These are phyloP conservation scores for Ophiostoma pallidulum DNA, from an alignment of 2,329 filamentous ascomycete genomes.

Conservation along the genomic window DNA sequence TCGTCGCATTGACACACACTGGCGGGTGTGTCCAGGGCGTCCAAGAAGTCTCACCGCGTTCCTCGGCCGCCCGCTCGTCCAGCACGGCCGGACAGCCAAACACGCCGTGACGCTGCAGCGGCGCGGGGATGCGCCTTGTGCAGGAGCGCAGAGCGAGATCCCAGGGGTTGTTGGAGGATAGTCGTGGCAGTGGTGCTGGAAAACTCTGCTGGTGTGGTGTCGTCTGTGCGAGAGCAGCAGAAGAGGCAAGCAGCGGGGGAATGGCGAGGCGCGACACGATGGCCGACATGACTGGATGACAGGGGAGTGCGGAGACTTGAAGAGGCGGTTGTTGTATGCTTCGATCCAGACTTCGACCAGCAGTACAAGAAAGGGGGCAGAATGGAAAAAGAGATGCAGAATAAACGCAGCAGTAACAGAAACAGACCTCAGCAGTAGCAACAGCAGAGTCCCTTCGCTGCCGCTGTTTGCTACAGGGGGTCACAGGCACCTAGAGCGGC, in stretches of 20 bases:
- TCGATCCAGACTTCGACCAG: too few relatives aligned
- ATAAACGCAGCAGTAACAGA: too few relatives aligned
- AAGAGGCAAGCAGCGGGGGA: neutral
- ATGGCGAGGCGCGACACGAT: neutral
- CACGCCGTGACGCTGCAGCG: conserved; percentile 2
- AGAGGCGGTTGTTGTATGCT: too few relatives aligned
- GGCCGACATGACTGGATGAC: neutral
- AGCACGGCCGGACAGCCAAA: conserved; percentile 34
- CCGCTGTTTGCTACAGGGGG: too few relatives aligned
- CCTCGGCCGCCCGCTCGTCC: conserved; percentile 38
- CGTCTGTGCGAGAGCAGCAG: neutral
- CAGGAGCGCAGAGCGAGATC: neutral
- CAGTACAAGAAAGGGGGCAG: too few relatives aligned
- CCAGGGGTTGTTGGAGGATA: neutral
- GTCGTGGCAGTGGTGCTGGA: too few relatives aligned
- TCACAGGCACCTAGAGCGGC: too few relatives aligned
- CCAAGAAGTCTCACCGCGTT: conserved; percentile 8
- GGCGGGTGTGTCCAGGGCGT: conserved; percentile 23
- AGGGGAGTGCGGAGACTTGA: too few relatives aligned
- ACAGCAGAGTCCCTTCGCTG: too few relatives aligned
- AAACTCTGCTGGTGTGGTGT: neutral
- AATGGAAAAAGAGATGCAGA: too few relatives aligned
- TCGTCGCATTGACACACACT: conserved; percentile 17
- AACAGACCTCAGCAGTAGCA: too few relatives aligned
- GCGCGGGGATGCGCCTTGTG: conserved; percentile 5